These are phyloP conservation scores for Aspergillus bombycis DNA, from an alignment of 2,329 filamentous ascomycete species.

Conservation along the genomic window DNA sequence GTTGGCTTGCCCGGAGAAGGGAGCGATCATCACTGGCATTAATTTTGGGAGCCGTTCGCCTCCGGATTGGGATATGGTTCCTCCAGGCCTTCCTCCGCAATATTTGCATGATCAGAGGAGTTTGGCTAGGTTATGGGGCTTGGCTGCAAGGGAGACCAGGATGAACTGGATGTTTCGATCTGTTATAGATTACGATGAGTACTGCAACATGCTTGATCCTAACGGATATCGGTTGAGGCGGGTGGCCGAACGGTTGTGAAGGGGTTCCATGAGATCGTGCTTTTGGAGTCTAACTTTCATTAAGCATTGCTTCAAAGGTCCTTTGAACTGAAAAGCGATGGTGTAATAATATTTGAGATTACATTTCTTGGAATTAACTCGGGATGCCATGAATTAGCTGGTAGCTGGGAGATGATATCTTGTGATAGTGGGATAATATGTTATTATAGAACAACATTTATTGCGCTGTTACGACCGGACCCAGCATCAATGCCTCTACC, in stretches of 20 bases:
- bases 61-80: not conserved
- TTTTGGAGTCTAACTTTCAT: not conserved
- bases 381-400: not conserved
- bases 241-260: not conserved
- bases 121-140: not conserved
- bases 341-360: not conserved
- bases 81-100: not conserved
- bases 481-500: constrained; percentile 81
- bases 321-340: not conserved
- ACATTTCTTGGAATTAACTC: not conserved
- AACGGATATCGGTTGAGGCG: not conserved
- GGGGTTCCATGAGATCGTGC: not conserved
- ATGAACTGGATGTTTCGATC: not conserved
- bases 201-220: not conserved
- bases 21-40: not conserved
- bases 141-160: not conserved
- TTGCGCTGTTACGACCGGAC: constrained; percentile 43
- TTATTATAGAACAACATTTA: not conserved
- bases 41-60: not conserved
- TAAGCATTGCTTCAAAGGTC: not conserved
- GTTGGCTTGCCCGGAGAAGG: not conserved
- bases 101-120: not conserved
- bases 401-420: constrained; percentile 38
- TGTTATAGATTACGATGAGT: not conserved
- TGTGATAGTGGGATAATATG: constrained; percentile 16